These are phyloP conservation scores for Brassica hybrid DNA, from an alignment of 441 rosid genomes.

Conservation along the genomic window DNA sequence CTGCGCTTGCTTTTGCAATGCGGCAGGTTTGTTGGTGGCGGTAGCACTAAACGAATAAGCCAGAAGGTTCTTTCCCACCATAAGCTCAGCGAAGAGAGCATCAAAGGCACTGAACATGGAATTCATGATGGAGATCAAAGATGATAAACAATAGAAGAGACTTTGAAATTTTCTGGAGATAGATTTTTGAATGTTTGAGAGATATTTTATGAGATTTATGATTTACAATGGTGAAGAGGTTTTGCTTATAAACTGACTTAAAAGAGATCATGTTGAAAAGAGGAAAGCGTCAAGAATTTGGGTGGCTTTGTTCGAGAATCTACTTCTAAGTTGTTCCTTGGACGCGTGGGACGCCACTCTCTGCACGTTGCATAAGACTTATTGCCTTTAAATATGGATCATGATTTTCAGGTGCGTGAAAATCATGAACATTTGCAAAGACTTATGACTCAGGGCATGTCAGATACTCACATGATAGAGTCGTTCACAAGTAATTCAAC, in stretches of 20 bases:
- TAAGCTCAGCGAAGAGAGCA: slow-evolving; percentile 40
- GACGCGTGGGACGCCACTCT: slow-evolving; percentile 15
- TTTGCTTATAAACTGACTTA: slow-evolving; percentile 6
- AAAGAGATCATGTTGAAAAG: slow-evolving; percentile 32
- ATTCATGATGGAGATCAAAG: slow-evolving; percentile 34
- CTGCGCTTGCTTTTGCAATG: slow-evolving; percentile 29
- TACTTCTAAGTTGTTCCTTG: slow-evolving; percentile 17
- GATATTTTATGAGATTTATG: slow-evolving; percentile 5
- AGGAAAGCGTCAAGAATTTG: slow-evolving; percentile 30
- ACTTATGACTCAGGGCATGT: neutral
- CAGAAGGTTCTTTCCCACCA: slow-evolving; percentile 41
- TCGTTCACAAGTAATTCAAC: neutral
- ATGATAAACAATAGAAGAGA: neutral
- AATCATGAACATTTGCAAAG: slow-evolving; percentile 5
- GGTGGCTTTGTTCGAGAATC: slow-evolving; percentile 5
- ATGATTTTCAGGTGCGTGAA: slow-evolving; percentile 3
- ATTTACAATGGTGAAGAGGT: neutral
- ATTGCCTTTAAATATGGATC: neutral
- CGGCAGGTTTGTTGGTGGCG: slow-evolving; percentile 1
- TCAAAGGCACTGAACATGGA: slow-evolving; percentile 47
- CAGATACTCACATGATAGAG: slow-evolving; percentile 6
- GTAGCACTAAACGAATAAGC: slow-evolving; percentile 32
- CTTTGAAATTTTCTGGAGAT: slow-evolving; percentile 10
- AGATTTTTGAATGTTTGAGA: neutral
- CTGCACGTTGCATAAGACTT: neutral